These are phyloP conservation scores for Penstemon barbatus DNA, from an alignment of 257 asterid genomes.

Conservation along the genomic window DNA sequence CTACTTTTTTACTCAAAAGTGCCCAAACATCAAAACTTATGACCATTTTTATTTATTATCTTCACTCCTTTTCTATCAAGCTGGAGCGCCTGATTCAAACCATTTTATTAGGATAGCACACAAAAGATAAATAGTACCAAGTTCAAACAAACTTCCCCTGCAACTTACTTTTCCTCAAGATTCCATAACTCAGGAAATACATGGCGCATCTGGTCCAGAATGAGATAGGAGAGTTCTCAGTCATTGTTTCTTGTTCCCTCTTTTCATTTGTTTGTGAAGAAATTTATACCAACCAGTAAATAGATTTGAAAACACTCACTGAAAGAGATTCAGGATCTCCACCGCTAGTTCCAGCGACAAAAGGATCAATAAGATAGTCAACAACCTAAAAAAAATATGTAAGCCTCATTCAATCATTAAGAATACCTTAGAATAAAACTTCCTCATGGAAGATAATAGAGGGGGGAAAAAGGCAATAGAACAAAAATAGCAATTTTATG, in stretches of 20 bases:
- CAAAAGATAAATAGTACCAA: constrained; percentile 10
- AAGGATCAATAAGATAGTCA: constrained; percentile 90
- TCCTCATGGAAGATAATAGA: constrained; percentile 6
- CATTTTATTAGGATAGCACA: constrained; percentile 9
- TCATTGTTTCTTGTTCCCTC: constrained; percentile 12
- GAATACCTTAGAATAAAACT: background rate
- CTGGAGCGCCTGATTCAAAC: constrained; percentile 11
- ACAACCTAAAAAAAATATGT: constrained; percentile 59
- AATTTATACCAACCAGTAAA: constrained; percentile 18
- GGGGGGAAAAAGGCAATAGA: constrained; percentile 12
- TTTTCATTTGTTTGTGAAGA: constrained; percentile 12
- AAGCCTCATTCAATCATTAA: constrained; percentile 24
- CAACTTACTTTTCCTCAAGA: constrained; percentile 74
- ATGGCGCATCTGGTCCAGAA: constrained; percentile 70
- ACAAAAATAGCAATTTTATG: background rate
- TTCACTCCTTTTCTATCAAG: constrained; percentile 1
- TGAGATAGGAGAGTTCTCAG: constrained; percentile 20
- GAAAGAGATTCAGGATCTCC: constrained; percentile 94
- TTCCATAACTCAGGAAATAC: constrained; percentile 89
- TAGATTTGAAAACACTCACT: constrained; percentile 51
- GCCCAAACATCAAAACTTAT: constrained; percentile 7
- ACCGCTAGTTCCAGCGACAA: constrained; percentile 90
- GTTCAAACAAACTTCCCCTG: constrained; percentile 7
- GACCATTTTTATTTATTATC: constrained; percentile 2
- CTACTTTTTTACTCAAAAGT: constrained; percentile 8